Conservation (phyloP, 176 grass and related monocot species). For the Thinopyrum elongatum region DNA sequence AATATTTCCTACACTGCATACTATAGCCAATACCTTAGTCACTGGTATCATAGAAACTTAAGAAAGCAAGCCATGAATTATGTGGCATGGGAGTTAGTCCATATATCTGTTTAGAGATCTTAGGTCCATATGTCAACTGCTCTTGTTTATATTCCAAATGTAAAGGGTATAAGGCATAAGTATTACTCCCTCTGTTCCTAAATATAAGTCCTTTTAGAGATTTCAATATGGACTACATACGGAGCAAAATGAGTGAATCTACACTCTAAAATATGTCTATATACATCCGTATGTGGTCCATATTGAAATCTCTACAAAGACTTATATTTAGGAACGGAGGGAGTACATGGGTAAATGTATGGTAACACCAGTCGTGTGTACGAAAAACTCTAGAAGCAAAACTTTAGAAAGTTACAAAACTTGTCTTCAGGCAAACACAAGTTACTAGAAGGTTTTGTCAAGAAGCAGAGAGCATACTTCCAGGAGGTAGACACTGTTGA, state of each 20-base stretch:
- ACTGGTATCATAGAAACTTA: too few species aligned
- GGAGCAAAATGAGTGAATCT: too few species aligned
- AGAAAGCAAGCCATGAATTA: too few species aligned
- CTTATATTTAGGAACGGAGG: too few species aligned
- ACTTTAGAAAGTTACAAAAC: neutral
- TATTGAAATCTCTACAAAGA: too few species aligned
- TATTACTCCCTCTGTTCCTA: neutral
- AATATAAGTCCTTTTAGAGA: too few species aligned
- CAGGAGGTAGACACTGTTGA: constrained; percentile 47
- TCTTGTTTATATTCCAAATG: neutral
- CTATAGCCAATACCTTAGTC: too few species aligned
- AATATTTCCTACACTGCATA: too few species aligned
- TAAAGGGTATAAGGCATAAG: neutral
- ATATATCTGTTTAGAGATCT: neutral
- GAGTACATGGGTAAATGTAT: neutral
- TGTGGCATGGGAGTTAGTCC: neutral
- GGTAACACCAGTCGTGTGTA: neutral
- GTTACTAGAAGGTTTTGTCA: neutral
- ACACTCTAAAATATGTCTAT: too few species aligned
- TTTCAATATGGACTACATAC: too few species aligned
- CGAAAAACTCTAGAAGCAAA: neutral
- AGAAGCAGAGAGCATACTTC: constrained; percentile 37
- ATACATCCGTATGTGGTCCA: too few species aligned
- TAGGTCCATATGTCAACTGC: neutral
- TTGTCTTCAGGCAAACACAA: neutral